Base-by-base conservation (phyloP, 1,284 basidiomycete genomes). In the Hemileia vastatrix region DNA sequence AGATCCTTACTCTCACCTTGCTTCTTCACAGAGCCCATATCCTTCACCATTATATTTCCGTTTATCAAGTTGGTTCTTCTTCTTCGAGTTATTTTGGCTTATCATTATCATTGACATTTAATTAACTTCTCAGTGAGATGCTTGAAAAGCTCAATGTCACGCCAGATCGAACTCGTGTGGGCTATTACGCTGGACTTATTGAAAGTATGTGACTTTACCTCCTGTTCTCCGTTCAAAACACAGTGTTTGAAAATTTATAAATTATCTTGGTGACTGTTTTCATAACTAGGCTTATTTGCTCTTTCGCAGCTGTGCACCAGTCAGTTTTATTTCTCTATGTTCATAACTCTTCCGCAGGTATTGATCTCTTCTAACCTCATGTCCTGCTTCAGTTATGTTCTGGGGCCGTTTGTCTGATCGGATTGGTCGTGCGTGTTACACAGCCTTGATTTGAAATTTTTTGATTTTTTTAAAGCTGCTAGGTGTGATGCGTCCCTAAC, bases 1-100 rank as follows among this genome's bases (percentile, higher is more conserved):
- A n/a, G n/a, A n/a, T n/a, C n/a, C n/a, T n/a, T n/a, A n/a, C n/a
- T n/a, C n/a, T n/a, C n/a, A n/a, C n/a, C n/a, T n/a, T n/a, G n/a
- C n/a, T n/a, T n/a, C n/a, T n/a, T n/a, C 36, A 43, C 24, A 60
- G 57, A 60, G 49, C 57, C 57, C 27, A 60, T 60, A 19, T 60
- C 57, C 2, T 50, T 52, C 52, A 45, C 49, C 57, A 45, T 60
- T 18, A 60, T 60, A 15, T 50, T 52, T 13, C 50, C 57, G 19
- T 60, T 60, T 43, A 60, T 60, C 48, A 60, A 60, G 57, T 60
- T 43, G n/a, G 57, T 43, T 32, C 8, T n/a, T 11, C 13, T 1
- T 9, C 24, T 11, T 31, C 32, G 2, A 4, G 24, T 31, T 13
- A 36, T 23, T 43, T 21, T 44, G 43, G 8, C 2, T 21, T 21